A percentile compares a stretch with the other conserved stretches of the same genome.
Evolutionary conservation across 768 basidiomycete species (phyloP).

Genomic region (Solioccasus polychromus): DNA sequence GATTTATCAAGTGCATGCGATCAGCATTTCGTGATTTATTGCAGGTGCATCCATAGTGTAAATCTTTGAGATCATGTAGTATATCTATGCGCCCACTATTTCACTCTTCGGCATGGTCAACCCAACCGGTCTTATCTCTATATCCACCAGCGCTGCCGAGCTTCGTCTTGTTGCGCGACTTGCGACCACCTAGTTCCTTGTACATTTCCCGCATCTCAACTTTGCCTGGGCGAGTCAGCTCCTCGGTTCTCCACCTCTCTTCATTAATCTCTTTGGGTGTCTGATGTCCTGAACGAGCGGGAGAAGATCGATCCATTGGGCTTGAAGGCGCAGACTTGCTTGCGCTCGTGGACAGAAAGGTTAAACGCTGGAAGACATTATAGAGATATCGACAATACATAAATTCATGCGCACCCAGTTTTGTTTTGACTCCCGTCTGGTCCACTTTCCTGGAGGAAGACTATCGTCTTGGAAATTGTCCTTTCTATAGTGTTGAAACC

Average conservation of each 20-base stretch:
- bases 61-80: neutral
- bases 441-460: constrained; percentile 84
- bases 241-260: constrained; percentile 64
- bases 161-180: constrained; percentile 71
- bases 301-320: constrained; percentile 50
- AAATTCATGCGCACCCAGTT: constrained; percentile 58
- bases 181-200: constrained; percentile 86
- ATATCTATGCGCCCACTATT: too few relatives aligned
- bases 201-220: constrained; percentile 88
- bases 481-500: constrained; percentile 90
- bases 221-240: constrained; percentile 62
- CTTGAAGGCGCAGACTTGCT: constrained; percentile 40
- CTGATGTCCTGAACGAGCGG: constrained; percentile 58
- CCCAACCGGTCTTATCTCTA: constrained; percentile 83
- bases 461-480: constrained; percentile 83
- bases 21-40: constrained; percentile 43
- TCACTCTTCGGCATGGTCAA: constrained; percentile 34
- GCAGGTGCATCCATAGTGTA: constrained; percentile 1
- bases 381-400: neutral
- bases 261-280: constrained; percentile 79
- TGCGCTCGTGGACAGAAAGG: constrained; percentile 39
- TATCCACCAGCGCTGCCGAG: constrained; percentile 58
- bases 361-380: constrained; percentile 46
- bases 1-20: constrained; percentile 69
- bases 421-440: constrained; percentile 90